These are phyloP conservation scores for Hemileccinum rubropunctum DNA, from an alignment of 768 basidiomycete genomes.

Conservation along the genomic window DNA sequence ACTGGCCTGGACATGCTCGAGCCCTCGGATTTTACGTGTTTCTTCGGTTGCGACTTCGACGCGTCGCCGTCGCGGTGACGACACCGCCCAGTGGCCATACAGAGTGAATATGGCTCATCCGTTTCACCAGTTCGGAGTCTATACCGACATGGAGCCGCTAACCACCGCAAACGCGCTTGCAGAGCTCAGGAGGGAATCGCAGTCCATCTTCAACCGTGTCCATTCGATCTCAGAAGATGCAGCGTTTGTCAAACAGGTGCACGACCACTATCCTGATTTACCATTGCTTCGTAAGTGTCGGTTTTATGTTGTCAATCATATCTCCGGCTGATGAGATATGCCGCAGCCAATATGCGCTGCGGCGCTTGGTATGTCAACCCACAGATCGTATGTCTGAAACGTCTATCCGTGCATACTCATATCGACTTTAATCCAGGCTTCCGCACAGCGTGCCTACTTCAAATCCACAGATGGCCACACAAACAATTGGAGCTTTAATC, in stretches of 20 bases:
- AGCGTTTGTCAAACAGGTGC: conserved; percentile 59
- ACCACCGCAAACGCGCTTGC: conserved; percentile 32
- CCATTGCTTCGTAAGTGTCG: conserved; percentile 54
- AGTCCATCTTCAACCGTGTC: conserved; percentile 83
- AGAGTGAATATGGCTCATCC: too few species aligned
- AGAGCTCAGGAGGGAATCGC: conserved; percentile 62
- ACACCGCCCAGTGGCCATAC: too few species aligned
- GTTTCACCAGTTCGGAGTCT: too few species aligned
- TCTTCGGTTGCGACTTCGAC: too few species aligned
- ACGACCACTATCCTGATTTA: conserved; percentile 43
- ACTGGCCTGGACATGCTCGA: too few species aligned
- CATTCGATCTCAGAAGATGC: conserved; percentile 84
- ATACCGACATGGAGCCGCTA: too few species aligned
- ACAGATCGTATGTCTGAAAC: conserved; percentile 40
- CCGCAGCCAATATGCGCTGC: conserved; percentile 83
- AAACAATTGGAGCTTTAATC: conserved; percentile 80
- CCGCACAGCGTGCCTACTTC: conserved; percentile 61
- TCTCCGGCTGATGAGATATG: background rate
- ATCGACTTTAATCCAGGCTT: conserved; percentile 10
- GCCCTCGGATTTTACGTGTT: too few species aligned
- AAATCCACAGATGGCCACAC: conserved; percentile 91
- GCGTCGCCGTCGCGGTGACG: too few species aligned
- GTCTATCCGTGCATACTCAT: background rate
- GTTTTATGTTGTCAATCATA: background rate
- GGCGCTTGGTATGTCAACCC: conserved; percentile 94